Percentiles rank a stretch among this genome's conserved stretches.
Conservation (phyloP, 208 protist genomes). For the Trypanosoma lewisi region DNA sequence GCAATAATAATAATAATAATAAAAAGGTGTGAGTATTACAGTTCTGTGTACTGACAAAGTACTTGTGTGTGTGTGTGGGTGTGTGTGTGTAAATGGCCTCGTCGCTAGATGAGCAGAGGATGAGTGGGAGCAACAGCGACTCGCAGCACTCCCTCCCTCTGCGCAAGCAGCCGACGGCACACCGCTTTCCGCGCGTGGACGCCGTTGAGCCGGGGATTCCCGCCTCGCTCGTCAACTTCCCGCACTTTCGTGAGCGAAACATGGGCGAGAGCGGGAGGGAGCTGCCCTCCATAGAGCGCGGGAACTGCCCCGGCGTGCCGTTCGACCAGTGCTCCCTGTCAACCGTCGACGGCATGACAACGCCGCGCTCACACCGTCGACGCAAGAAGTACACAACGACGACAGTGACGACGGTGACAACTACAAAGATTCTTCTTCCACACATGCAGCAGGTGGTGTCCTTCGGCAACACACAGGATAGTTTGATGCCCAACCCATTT, state of each 20-base stretch:
- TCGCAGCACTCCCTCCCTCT: background rate
- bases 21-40: no score
- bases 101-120: no score
- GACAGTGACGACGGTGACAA: slow-evolving; percentile 69
- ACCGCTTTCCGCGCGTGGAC: slow-evolving; percentile 6
- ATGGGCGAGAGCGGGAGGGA: slow-evolving; percentile 17
- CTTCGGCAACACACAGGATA: slow-evolving; percentile 19
- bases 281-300: slow-evolving; percentile 39
- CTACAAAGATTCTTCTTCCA: slow-evolving; percentile 61
- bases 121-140: no score
- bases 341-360: slow-evolving; percentile 11
- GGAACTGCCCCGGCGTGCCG: slow-evolving; percentile 34
- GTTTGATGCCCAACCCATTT: background rate
- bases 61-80: no score
- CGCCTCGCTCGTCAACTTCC: slow-evolving; percentile 1
- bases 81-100: no score
- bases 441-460: slow-evolving; percentile 41
- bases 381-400: slow-evolving; percentile 71
- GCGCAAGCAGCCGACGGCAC: background rate
- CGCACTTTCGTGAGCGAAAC: background rate
- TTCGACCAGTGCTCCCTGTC: slow-evolving; percentile 20
- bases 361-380: slow-evolving; percentile 29
- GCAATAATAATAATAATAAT: no score
- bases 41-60: no score
- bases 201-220: slow-evolving; percentile 14